Evolutionary conservation across 106 monocot species (phyloP).

Genomic region (Acorus calamus): DNA sequence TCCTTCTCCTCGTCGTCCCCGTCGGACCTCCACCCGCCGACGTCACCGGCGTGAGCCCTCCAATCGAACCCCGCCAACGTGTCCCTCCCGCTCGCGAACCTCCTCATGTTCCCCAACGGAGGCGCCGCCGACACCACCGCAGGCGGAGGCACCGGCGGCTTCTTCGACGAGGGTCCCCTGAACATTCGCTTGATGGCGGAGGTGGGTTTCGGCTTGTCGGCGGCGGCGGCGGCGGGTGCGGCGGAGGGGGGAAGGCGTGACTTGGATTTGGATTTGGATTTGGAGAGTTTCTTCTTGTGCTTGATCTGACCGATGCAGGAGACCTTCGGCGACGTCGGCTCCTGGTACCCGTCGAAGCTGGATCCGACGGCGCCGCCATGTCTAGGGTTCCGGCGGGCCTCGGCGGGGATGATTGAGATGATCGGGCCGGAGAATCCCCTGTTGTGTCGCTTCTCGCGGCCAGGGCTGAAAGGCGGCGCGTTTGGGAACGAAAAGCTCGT

Average conservation of each 20-base stretch:
- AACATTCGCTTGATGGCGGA: conserved; percentile 10
- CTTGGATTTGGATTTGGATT: neutral
- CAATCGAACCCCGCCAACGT: conserved; percentile 33
- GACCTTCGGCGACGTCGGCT: conserved; percentile 78
- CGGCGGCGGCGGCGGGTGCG: neutral
- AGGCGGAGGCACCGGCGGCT: neutral
- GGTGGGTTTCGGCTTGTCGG: neutral
- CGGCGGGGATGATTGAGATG: conserved; percentile 36
- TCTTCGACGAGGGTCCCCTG: neutral
- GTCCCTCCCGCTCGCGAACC: conserved; percentile 34
- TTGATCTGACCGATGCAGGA: conserved; percentile 87
- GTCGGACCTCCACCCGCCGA: neutral
- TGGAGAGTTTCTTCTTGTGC: conserved; percentile 27
- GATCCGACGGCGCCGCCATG: neutral
- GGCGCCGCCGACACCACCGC: conserved; percentile 14
- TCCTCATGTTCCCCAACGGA: conserved; percentile 27
- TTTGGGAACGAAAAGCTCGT: neutral
- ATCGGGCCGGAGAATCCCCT: conserved; percentile 46
- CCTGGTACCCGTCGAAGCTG: conserved; percentile 10
- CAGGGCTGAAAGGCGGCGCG: neutral
- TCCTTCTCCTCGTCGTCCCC: too few species aligned
- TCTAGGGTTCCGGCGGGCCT: conserved; percentile 17
- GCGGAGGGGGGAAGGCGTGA: neutral
- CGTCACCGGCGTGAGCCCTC: conserved; percentile 11
- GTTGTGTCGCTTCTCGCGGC: neutral